Base-by-base conservation (phyloP, 495 filamentous ascomycete genomes). In the Gamarada debralockiae region DNA sequence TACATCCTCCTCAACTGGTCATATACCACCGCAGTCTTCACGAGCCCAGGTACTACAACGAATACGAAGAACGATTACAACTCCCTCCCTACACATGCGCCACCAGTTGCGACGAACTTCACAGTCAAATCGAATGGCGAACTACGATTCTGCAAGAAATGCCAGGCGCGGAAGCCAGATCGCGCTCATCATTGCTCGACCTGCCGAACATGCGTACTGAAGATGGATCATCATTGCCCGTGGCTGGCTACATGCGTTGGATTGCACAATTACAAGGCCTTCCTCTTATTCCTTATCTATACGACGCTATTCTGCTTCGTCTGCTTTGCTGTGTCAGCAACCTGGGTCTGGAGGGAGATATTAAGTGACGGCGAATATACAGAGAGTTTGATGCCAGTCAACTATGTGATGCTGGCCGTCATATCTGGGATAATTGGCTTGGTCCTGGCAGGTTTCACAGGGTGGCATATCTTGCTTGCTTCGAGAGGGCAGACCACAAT, bases 191-290 rank as follows among this genome's bases (percentile, higher is more conserved):
- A 98, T 74, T 98, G 93, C 76, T 92, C 87, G 12, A 89, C 89
- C 13, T 98, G 93, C 69, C 81, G 84, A 50, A 83, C 85, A 55
- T 98, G 93, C 66, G 92, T 98, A 10, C 74, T 97, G 64, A 97
- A 97, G 71, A 98, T 98, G 93, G 93, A 98, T 67, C 93, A 98
- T 67, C 93, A 98, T 71, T 98, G 93, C 62, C 93, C 93, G 5
- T 98, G 93, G 93, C 77, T 97, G 42, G 93, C 95, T 17, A 97
- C 89, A 2, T 98, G 93, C 64, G 86, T 98, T 41, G 95, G 95
- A 21, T 70, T 98, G 51, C 78, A 82, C 60, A 98, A 97, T 70
- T 95, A 97, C 75, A 97, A 97, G 68, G 77, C 91, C 4, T 98
- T 98, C 66, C 65, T 98, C 31, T 77, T 97, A 8, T 98, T 98